Evolutionary conservation across 1,284 basidiomycete species (phyloP).

Genomic region (Vanrija sp.): DNA sequence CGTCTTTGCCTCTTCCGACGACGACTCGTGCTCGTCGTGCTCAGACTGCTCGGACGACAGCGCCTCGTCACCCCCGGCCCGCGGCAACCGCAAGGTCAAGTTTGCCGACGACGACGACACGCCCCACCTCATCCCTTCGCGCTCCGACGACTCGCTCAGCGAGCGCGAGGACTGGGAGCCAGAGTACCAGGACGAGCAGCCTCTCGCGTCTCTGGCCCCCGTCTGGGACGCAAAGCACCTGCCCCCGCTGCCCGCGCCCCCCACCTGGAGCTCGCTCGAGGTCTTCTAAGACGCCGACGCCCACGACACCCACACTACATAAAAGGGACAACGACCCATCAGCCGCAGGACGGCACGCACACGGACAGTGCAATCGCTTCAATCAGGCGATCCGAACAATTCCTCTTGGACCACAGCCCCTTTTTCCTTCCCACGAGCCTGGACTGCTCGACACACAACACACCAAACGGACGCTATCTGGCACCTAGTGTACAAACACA

Average conservation of each 20-base stretch:
- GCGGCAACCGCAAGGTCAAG: not conserved
- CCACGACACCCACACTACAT: not conserved
- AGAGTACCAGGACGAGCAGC: not conserved
- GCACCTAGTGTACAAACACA: too few species aligned
- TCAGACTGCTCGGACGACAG: not conserved
- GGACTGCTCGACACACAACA: not conserved
- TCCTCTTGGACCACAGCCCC: too few species aligned
- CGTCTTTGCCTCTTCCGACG: not conserved
- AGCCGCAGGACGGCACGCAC: not conserved
- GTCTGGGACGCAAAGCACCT: not conserved
- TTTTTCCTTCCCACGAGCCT: too few species aligned
- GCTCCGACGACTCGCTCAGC: conserved; percentile 11
- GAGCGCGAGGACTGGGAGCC: conserved; percentile 12
- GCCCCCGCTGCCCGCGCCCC: not conserved
- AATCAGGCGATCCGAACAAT: not conserved
- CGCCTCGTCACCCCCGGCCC: not conserved
- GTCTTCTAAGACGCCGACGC: not conserved
- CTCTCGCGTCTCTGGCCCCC: not conserved
- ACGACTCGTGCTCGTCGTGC: too few species aligned
- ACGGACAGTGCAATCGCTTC: too few species aligned
- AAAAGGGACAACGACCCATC: not conserved
- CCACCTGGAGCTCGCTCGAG: conserved; percentile 2
- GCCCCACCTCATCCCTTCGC: conserved; percentile 5
- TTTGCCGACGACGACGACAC: conserved; percentile 4
- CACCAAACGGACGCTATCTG: not conserved